Evolutionary conservation across 345 rosid species (phyloP).

Genomic region (Limnanthes douglasii): DNA sequence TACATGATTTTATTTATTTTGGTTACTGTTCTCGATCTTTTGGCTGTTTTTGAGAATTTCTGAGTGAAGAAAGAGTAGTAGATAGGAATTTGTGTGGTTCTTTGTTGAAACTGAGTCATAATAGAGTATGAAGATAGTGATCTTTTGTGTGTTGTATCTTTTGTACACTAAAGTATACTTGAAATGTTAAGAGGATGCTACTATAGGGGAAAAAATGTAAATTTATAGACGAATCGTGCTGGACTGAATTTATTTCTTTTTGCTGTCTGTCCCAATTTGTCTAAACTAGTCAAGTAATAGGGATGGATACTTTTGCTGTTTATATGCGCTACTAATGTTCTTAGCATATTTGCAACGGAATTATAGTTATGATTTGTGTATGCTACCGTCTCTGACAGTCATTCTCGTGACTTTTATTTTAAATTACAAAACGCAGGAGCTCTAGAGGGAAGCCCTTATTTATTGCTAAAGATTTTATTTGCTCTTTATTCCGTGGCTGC

Average conservation of each 20-base stretch:
- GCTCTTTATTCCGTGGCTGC: constrained; percentile 22
- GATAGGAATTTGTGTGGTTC: constrained; percentile 2
- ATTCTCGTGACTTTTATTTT: constrained; percentile 1
- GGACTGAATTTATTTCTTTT: no score
- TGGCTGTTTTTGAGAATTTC: constrained; percentile 2
- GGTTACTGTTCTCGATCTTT: constrained; percentile 3
- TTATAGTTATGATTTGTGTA: constrained; percentile 3
- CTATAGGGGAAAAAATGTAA: no score
- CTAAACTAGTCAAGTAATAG: no score
- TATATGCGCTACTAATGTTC: constrained; percentile 1
- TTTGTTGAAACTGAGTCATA: not conserved
- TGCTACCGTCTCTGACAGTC: constrained; percentile 6
- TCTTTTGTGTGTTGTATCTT: constrained; percentile 9
- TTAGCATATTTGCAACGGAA: not conserved
- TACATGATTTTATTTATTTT: constrained; percentile 7
- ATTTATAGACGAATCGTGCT: no score
- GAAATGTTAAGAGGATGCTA: no score
- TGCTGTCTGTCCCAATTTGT: no score
- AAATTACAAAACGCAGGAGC: constrained; percentile 25
- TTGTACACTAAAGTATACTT: not conserved
- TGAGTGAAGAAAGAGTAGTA: not conserved
- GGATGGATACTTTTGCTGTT: constrained; percentile 2
- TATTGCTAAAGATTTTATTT: constrained; percentile 24
- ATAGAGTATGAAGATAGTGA: constrained; percentile 3
- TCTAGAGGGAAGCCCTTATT: constrained; percentile 8